Evolutionary conservation across 257 asterid genomes (phyloP).

Genomic region (Euphrasia confusa): DNA sequence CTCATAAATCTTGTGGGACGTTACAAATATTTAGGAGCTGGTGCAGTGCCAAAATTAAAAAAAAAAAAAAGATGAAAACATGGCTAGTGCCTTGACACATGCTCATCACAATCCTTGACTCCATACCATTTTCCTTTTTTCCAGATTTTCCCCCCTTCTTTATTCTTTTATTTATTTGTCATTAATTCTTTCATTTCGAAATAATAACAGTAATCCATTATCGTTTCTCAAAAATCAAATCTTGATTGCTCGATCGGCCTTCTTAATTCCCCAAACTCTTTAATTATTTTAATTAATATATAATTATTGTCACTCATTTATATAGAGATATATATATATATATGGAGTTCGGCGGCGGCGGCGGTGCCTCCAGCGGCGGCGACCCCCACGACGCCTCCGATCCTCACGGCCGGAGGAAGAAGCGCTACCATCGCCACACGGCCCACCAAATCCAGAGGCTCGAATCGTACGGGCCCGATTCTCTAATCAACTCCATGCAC

Average conservation of each 20-base stretch:
- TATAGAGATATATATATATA: slow-evolving; percentile 4
- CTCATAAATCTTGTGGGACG: slow-evolving; percentile 24
- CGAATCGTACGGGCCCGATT: slow-evolving; percentile 44
- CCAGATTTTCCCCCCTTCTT: slow-evolving; percentile 2
- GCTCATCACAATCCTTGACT: slow-evolving; percentile 16
- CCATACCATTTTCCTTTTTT: slow-evolving; percentile 28
- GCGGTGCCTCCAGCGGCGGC: slow-evolving; percentile 46
- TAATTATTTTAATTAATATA: not conserved
- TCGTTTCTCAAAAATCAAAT: too few species aligned
- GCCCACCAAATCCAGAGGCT: slow-evolving; percentile 88
- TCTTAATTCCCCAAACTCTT: slow-evolving; percentile 23
- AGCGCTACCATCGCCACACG: slow-evolving; percentile 91
- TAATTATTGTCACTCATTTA: not conserved
- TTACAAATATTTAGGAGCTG: slow-evolving; percentile 30
- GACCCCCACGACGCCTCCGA: slow-evolving; percentile 51
- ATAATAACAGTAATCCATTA: too few species aligned
- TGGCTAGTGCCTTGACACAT: slow-evolving; percentile 43
- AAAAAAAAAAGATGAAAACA: slow-evolving; percentile 29
- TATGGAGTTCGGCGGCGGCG: slow-evolving; percentile 74
- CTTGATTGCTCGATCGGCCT: slow-evolving; percentile 9
- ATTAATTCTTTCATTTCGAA: too few species aligned
- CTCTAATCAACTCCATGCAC: slow-evolving; percentile 28
- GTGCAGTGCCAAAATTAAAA: slow-evolving; percentile 16
- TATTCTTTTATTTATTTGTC: not conserved
- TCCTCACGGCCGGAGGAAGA: slow-evolving; percentile 49